Conservation (phyloP, 2,329 filamentous ascomycete species). For the Verruconis gallopava region DNA sequence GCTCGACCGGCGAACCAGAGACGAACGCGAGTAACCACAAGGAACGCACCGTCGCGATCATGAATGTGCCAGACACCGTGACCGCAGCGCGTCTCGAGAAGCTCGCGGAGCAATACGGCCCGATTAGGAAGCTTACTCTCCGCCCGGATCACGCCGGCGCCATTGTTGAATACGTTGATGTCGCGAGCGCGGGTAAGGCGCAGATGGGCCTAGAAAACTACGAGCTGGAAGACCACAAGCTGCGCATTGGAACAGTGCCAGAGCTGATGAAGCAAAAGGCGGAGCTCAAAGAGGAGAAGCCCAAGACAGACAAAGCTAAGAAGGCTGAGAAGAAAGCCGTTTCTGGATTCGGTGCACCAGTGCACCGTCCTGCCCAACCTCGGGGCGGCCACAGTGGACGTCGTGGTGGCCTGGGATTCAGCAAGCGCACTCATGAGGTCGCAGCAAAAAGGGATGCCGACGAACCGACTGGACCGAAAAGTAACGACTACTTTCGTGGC, state of each 20-base stretch:
- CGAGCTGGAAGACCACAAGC: constrained; percentile 8
- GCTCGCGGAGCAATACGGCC: constrained; percentile 56
- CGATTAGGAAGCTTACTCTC: constrained; percentile 62
- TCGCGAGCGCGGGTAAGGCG: constrained; percentile 5
- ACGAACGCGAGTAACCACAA: constrained; percentile 19
- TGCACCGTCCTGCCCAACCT: constrained; percentile 3
- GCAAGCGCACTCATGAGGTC: constrained; percentile 1
- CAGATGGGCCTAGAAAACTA: constrained; percentile 4
- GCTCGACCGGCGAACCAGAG: constrained; percentile 6
- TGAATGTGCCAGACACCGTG: constrained; percentile 83
- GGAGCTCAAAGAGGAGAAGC: constrained; percentile 4
- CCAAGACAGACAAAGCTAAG: background rate
- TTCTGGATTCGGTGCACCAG: background rate
- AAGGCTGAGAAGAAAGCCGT: constrained; percentile 3
- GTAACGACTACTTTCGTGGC: constrained; percentile 9
- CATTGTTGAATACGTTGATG: constrained; percentile 60
- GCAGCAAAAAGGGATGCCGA: constrained; percentile 2
- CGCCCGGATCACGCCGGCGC: constrained; percentile 75
- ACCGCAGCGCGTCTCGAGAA: constrained; percentile 72
- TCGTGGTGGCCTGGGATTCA: constrained; percentile 5
- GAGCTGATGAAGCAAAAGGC: constrained; percentile 9
- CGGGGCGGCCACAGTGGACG: background rate
- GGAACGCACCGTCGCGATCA: constrained; percentile 63
- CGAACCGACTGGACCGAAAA: constrained; percentile 6
- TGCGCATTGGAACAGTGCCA: constrained; percentile 4